Evolutionary conservation across 2,329 filamentous ascomycete species (phyloP), one percentile per base, ranked within the genome.

Genomic region (Didymella sp.): DNA sequence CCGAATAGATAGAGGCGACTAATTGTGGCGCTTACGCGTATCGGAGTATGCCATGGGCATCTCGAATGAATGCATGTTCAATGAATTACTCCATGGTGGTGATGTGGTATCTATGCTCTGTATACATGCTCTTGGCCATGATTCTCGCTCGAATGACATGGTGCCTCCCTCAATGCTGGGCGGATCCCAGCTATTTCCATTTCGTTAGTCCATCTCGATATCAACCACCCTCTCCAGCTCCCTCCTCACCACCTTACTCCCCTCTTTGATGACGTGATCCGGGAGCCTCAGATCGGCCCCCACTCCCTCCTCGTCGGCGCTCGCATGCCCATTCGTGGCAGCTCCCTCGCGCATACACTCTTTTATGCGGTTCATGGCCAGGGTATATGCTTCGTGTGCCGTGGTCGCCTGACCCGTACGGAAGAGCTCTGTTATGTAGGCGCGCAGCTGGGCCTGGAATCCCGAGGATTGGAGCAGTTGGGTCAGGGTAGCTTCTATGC

Each of bases 371-470:
- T 74, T 77, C 60, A 84, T 77, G 13, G 87, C 81, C 27, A 80
- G 78, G 17, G 78, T 79, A 70, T 85, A 78, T 41, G 86, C 77
- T 51, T 87, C 83, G 50, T 84, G 81, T 62, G 84, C 85, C 28
- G 80, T 84, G 52, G 80, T 80, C 67, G 82, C 84, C 51, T 84
- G 81, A 43, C 84, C 84, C 24, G 80, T 82, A 63, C 85, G 82
- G 51, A 87, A 81, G 37, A 87, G 78, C 53, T 83, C 78, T 43
- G 81, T 80, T 17, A 85, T 79, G 58, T 87, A 81, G 43, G 76
- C 76, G 55, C 81, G 81, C 58, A 88, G 78, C 25, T 78, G 78
- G 64, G 84, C 80, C 38, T 82, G 82, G 85, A 85, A 88, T 63
- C 85, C 85, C n/a, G 78, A 74, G 50, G 82, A 79, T 65, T 85